Evolutionary conservation across 2,329 filamentous ascomycete genomes (phyloP), one percentile per base, ranked within the genome.

Genomic region (Ambrosiella xylebori): DNA sequence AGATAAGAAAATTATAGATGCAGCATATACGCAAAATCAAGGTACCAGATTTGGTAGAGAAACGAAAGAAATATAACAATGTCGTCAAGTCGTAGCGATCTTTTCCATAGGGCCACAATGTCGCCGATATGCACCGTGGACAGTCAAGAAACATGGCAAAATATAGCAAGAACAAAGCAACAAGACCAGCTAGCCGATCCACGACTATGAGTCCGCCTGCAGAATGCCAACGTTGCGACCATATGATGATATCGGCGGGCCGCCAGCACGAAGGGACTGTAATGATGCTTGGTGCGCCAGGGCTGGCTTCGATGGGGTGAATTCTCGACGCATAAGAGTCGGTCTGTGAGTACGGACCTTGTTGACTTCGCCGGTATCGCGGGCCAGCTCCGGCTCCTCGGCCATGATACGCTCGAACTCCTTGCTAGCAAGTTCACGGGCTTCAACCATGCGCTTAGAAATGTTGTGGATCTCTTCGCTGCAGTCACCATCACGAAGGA

Each of bases 401-500:
- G 73, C 72, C 58, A 73, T 66, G 17, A 81, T 67, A 27, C 78
- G 76, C 56, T 77, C 74, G 62, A 80, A 75, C 68, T 86, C 81
- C 56, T 74, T 74, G 47, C 73, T 73, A 13, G 84, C 81, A 57
- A 80, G 71, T 38, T 78, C 76, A 55, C 82, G 73, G 1, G 88
- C 81, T 58, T 83, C 76, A 7, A 71, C 70, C 49, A 94, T 77
- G 13, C 81, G 79, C 59, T 76, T 73, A 65, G 82, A 79, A 57
- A 90, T 84, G 52, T 81, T 83, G 35, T 75, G 74, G 44, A 95
- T 77, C 68, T 95, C 88, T 15, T 80, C 77, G n/a, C 74, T 77
- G 69, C 90, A 95, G 65, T 93, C 85, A 9, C 89, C 90, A 57
- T 89, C 85, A 27, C 90, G 81, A n/a, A 96, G 74, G 61, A 93